phyloP scores from a whole-genome alignment of 2,329 filamentous ascomycete species.

The Podosphaera leucotricha region DNA sequence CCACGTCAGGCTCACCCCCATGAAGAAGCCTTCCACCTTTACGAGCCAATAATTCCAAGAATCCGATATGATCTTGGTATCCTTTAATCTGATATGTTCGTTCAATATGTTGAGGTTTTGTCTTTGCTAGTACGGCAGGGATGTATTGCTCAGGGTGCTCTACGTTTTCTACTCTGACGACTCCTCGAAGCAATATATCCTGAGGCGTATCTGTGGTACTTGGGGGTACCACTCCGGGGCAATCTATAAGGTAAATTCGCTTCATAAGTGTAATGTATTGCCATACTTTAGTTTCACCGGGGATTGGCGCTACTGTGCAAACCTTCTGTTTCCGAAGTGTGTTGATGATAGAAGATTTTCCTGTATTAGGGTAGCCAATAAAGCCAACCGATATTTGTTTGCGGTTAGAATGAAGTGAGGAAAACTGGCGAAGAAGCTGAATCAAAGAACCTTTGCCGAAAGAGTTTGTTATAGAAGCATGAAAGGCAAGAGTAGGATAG shows the following conservation, averaged over 20 bases:
- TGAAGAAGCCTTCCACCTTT: conserved; percentile 72
- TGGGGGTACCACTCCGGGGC: conserved; percentile 85
- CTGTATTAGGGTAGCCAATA: conserved; percentile 65
- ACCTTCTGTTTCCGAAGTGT: conserved; percentile 86
- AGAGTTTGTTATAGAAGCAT: conserved; percentile 81
- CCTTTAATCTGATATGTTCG: conserved; percentile 75
- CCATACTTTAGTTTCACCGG: conserved; percentile 94
- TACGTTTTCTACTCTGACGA: conserved; percentile 86
- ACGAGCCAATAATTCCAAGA: conserved; percentile 65
- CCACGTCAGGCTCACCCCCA: conserved; percentile 83
- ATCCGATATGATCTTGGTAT: conserved; percentile 54
- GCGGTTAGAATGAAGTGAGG: conserved; percentile 62
- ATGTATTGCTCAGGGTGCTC: conserved; percentile 95
- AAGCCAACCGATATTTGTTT: conserved; percentile 84
- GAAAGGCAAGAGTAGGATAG: conserved; percentile 83
- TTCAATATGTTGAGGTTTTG: conserved; percentile 72
- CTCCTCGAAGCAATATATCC: conserved; percentile 73
- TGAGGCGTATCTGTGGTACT: conserved; percentile 62
- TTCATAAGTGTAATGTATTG: conserved; percentile 94
- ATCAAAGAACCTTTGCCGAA: conserved; percentile 94
- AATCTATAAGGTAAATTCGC: conserved; percentile 85
- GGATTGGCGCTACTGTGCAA: conserved; percentile 79
- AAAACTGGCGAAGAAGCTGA: conserved; percentile 78
- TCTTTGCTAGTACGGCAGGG: conserved; percentile 51
- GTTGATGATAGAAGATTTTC: conserved; percentile 95